Base-by-base conservation (phyloP, 2,329 filamentous ascomycete species). In the Fusarium sublunatum region DNA sequence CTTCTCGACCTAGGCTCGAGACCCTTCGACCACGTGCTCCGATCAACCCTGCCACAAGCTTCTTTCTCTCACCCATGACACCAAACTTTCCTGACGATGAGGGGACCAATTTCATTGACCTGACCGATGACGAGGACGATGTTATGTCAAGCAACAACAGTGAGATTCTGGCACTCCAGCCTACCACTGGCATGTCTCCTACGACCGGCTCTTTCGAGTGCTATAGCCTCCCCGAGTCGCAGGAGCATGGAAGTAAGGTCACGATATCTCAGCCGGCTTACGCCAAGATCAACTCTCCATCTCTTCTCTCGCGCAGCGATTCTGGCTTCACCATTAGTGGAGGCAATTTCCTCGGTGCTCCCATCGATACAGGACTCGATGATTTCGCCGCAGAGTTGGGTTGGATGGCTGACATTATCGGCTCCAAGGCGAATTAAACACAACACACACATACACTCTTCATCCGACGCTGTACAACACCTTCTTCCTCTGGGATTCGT, bases 321-420 rank as follows among this genome's bases (percentile, higher is more conserved):
- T 58, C 64, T 13, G 60, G 53, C 19, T 48, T 69, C 7, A 26
- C 64, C 5, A 48, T 71, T 2, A 65, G 50, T 35, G 64, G 64
- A 51, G 41, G 52, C 41, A 67, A 72, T 57, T 61, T 77, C 13
- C 70, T 80, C 3, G 73, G 72, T 8, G 65, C 71, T 35, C 77
- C 76, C 3, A 72, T 74, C 38, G 76, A 78, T 43, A 71, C 74
- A 5, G 76, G 75, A 22, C 66, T 80, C 6, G 77, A 79, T 42
- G 76, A 79, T 52, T 77, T 81, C 60, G 75, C 72, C 38, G 75
- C 63, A 46, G 83, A 86, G 69, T 73, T 85, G 58, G 77, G 80
- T 50, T 85, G 83, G 82, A 82, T 86, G 71, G 80, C 79, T 10
- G 77, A 80, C 29, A 74, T 78, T 24, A 83, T 86, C 60, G 75